Evolutionary conservation across 306 rosid species (phyloP).

Genomic region (Gastrolobium bilobum): DNA sequence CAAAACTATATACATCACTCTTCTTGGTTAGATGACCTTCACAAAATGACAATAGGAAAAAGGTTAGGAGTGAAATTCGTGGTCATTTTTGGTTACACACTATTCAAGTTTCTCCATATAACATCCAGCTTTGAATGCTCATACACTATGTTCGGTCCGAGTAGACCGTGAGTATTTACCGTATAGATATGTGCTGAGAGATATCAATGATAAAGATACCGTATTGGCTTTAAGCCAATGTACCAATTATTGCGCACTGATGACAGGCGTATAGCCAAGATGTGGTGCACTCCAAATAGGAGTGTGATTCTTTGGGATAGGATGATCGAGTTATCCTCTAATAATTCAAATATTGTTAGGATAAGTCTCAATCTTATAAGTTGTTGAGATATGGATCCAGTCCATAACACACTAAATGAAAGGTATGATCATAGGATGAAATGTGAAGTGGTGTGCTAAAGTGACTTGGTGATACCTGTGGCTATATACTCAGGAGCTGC

Average conservation of each 20-base stretch:
- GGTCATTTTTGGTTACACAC: conserved; percentile 34
- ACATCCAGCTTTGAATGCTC: neutral
- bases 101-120: conserved; percentile 15
- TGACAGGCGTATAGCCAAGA: too few species aligned
- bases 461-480: conserved; percentile 65
- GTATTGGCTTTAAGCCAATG: too few species aligned
- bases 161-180: too few species aligned
- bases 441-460: conserved; percentile 2
- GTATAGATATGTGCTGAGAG: too few species aligned
- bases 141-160: neutral
- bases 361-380: too few species aligned
- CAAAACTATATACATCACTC: conserved; percentile 94
- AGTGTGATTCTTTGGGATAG: too few species aligned
- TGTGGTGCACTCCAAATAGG: too few species aligned
- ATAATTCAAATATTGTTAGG: too few species aligned
- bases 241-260: too few species aligned
- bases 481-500: conserved; percentile 96
- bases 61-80: conserved; percentile 39
- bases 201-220: too few species aligned
- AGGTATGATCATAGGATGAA: conserved; percentile 9
- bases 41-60: conserved; percentile 41
- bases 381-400: too few species aligned
- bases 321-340: too few species aligned
- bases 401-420: neutral
- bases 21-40: conserved; percentile 88